phyloP scores from a whole-genome alignment of 169 alveolate species.

The Plasmodium reichenowi region DNA sequence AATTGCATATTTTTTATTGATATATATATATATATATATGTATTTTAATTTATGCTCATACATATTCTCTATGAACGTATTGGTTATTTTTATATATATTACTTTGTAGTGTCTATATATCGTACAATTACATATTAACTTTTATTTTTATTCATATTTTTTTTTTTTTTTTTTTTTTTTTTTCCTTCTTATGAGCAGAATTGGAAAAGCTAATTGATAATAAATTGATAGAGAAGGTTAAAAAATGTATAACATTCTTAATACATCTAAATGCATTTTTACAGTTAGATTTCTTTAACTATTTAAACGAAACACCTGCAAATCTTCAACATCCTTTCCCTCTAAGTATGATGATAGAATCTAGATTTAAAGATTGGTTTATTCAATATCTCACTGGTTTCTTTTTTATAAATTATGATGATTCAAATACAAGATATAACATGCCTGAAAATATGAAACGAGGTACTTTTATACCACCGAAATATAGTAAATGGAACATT shows the following conservation, averaged over 20 bases:
- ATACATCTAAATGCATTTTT: slow-evolving; percentile 45
- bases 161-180: no score
- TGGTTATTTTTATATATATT: no score
- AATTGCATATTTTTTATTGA: no score
- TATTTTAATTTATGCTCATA: no score
- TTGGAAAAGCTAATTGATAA: slow-evolving; percentile 21
- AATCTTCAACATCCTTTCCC: slow-evolving; percentile 26
- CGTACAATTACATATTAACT: no score
- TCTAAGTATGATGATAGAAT: slow-evolving; percentile 32
- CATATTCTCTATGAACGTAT: no score
- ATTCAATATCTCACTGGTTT: slow-evolving; percentile 16
- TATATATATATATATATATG: no score
- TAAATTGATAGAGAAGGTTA: slow-evolving; percentile 32
- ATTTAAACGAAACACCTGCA: slow-evolving; percentile 40
- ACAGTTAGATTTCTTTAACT: slow-evolving; percentile 48
- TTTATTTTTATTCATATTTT: not conserved
- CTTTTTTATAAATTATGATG: slow-evolving; percentile 35
- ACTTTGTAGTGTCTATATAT: no score
- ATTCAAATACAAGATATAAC: slow-evolving; percentile 3
- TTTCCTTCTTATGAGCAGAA: slow-evolving; percentile 1
- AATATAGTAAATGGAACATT: slow-evolving; percentile 42
- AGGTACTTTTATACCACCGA: slow-evolving; percentile 25
- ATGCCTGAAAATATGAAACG: slow-evolving; percentile 13
- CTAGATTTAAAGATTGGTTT: slow-evolving; percentile 37
- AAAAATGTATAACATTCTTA: slow-evolving; percentile 25